Conservation (phyloP, 139 green algal species). For the Chlorella vulgaris region DNA sequence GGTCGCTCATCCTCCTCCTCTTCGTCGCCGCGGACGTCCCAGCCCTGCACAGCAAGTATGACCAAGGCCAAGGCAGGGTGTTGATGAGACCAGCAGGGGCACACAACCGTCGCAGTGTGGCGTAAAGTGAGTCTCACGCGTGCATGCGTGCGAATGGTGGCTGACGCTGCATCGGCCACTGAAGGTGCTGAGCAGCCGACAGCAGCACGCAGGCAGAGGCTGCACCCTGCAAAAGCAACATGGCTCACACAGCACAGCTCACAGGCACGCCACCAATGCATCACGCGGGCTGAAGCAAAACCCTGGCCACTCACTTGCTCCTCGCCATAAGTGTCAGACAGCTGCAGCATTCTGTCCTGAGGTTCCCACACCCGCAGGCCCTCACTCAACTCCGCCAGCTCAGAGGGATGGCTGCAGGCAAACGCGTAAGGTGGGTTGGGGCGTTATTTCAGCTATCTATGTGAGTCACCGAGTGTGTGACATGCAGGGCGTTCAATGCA, state of each 20-base stretch:
- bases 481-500: too few relatives aligned
- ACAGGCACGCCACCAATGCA: too few relatives aligned
- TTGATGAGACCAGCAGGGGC: too few relatives aligned
- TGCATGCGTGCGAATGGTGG: too few relatives aligned
- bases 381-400: conserved; percentile 9
- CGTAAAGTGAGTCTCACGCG: too few relatives aligned
- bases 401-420: background rate
- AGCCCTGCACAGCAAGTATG: background rate
- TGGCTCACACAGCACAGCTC: background rate
- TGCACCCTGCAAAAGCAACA: background rate
- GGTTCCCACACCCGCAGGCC: conserved; percentile 10
- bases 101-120: too few relatives aligned
- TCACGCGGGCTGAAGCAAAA: background rate
- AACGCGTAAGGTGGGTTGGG: too few relatives aligned
- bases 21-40: background rate
- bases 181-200: too few relatives aligned
- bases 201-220: too few relatives aligned
- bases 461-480: too few relatives aligned
- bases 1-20: background rate
- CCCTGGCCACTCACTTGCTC: background rate
- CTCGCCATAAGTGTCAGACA: background rate
- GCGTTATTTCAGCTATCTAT: too few relatives aligned
- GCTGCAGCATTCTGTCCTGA: background rate
- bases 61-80: background rate
- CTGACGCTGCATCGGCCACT: too few relatives aligned